Evolutionary conservation across 2,329 filamentous ascomycete species (phyloP).

Genomic region (Beauveria sp.): DNA sequence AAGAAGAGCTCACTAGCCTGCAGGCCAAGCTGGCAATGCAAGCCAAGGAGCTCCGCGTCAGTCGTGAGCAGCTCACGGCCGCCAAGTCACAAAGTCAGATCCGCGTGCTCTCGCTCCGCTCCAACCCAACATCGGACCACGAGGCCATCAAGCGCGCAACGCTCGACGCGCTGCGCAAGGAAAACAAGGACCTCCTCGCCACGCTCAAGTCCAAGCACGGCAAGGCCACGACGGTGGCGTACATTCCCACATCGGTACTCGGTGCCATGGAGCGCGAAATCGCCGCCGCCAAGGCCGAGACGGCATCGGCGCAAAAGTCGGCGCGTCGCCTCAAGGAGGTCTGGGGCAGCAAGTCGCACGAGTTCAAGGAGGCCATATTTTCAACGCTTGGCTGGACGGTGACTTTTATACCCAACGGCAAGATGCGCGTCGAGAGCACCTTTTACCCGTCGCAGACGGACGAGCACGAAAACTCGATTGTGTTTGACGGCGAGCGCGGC

Average conservation of each 20-base stretch:
- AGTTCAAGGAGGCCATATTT: slow-evolving; percentile 93
- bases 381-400: slow-evolving; percentile 89
- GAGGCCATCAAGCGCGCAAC: slow-evolving; percentile 80
- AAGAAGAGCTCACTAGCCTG: slow-evolving; percentile 64
- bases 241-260: slow-evolving; percentile 71
- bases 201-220: slow-evolving; percentile 50
- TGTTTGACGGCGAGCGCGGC: slow-evolving; percentile 88
- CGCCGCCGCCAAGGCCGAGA: slow-evolving; percentile 60
- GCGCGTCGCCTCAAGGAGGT: slow-evolving; percentile 84
- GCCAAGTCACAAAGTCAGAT: slow-evolving; percentile 63
- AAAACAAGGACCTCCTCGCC: slow-evolving; percentile 75
- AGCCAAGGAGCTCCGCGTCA: slow-evolving; percentile 66
- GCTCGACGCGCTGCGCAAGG: slow-evolving; percentile 66
- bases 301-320: slow-evolving; percentile 70
- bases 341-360: slow-evolving; percentile 81
- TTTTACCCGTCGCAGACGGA: slow-evolving; percentile 66
- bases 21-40: slow-evolving; percentile 65
- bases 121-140: slow-evolving; percentile 83
- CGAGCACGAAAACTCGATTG: slow-evolving; percentile 64
- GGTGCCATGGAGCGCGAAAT: slow-evolving; percentile 70
- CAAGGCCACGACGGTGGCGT: slow-evolving; percentile 38
- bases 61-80: slow-evolving; percentile 62
- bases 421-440: slow-evolving; percentile 82
- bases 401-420: slow-evolving; percentile 93
- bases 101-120: slow-evolving; percentile 75